These are phyloP conservation scores for Sphaerulina populicola DNA, from an alignment of 2,329 filamentous ascomycete genomes.

Conservation along the genomic window DNA sequence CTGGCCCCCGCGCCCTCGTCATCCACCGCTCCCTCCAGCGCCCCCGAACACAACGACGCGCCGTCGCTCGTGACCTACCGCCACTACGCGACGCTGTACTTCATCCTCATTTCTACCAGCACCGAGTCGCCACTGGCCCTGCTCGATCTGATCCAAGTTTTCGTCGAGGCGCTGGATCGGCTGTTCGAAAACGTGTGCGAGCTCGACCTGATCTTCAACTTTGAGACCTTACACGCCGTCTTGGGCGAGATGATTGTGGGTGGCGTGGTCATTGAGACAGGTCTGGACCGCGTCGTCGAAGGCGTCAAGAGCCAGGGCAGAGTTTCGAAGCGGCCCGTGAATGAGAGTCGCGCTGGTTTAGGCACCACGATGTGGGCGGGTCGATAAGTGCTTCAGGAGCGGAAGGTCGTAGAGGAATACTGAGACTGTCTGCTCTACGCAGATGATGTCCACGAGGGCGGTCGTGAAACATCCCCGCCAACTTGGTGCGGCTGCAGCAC, in stretches of 20 bases:
- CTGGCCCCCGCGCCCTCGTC: slow-evolving; percentile 20
- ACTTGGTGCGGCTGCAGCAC: not conserved
- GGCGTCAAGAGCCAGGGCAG: slow-evolving; percentile 69
- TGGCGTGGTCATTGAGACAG: slow-evolving; percentile 88
- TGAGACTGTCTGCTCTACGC: not conserved
- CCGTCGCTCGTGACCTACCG: slow-evolving; percentile 95
- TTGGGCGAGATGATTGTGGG: slow-evolving; percentile 92
- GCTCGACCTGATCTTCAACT: slow-evolving; percentile 97
- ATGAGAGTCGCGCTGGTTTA: slow-evolving; percentile 48
- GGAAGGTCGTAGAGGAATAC: not conserved
- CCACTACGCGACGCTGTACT: slow-evolving; percentile 95
- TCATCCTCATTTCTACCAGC: slow-evolving; percentile 94
- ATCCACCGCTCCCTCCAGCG: slow-evolving; percentile 34
- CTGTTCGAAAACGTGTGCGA: slow-evolving; percentile 99
- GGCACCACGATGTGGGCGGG: slow-evolving; percentile 33
- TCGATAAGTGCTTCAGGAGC: slow-evolving; percentile 21
- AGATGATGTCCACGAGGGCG: too few species aligned
- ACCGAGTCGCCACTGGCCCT: slow-evolving; percentile 92
- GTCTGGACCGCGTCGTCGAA: slow-evolving; percentile 75
- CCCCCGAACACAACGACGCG: slow-evolving; percentile 65
- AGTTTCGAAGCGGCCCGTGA: slow-evolving; percentile 70
- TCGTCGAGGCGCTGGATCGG: slow-evolving; percentile 88
- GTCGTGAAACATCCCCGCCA: too few species aligned
- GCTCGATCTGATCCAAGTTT: slow-evolving; percentile 95
- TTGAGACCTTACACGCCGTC: slow-evolving; percentile 87